phyloP scores from a whole-genome alignment of 2,329 filamentous ascomycete species.

The Claviceps maximensis region DNA sequence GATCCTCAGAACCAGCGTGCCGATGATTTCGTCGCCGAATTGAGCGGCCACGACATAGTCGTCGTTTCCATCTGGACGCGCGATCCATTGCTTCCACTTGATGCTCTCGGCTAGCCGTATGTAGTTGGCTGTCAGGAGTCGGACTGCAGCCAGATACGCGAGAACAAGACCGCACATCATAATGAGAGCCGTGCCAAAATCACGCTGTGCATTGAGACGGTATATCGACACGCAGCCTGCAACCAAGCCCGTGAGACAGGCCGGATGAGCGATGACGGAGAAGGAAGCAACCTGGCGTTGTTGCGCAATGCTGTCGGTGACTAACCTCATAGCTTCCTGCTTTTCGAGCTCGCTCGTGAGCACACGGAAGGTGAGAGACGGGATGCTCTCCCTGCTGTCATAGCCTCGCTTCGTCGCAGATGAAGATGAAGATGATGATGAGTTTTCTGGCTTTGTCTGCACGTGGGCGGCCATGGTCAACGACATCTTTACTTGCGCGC shows the following conservation, averaged over 20 bases:
- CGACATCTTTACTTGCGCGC: neutral
- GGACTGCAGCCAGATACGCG: slow-evolving; percentile 46
- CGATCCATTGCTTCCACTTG: slow-evolving; percentile 47
- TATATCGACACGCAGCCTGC: slow-evolving; percentile 27
- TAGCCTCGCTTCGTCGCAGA: neutral
- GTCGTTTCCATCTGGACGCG: slow-evolving; percentile 21
- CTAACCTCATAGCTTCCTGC: slow-evolving; percentile 53
- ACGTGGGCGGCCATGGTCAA: slow-evolving; percentile 8
- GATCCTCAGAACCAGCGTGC: slow-evolving; percentile 53
- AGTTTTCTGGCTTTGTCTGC: slow-evolving; percentile 2
- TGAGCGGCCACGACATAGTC: slow-evolving; percentile 50
- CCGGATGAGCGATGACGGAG: slow-evolving; percentile 50
- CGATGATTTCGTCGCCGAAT: slow-evolving; percentile 55
- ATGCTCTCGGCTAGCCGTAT: slow-evolving; percentile 48
- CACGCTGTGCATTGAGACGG: slow-evolving; percentile 23
- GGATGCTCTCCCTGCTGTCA: slow-evolving; percentile 25
- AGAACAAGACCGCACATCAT: slow-evolving; percentile 48
- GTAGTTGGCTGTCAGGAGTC: slow-evolving; percentile 49
- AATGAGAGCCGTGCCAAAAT: slow-evolving; percentile 40
- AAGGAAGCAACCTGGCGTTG: slow-evolving; percentile 58
- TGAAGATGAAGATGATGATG: neutral
- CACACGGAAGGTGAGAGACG: slow-evolving; percentile 47
- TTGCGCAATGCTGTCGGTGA: slow-evolving; percentile 72
- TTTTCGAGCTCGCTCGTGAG: slow-evolving; percentile 43
- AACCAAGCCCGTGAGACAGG: slow-evolving; percentile 32